Base-by-base conservation (phyloP, 176 grass and related monocot species). In the Rhynchospora pubera region DNA sequence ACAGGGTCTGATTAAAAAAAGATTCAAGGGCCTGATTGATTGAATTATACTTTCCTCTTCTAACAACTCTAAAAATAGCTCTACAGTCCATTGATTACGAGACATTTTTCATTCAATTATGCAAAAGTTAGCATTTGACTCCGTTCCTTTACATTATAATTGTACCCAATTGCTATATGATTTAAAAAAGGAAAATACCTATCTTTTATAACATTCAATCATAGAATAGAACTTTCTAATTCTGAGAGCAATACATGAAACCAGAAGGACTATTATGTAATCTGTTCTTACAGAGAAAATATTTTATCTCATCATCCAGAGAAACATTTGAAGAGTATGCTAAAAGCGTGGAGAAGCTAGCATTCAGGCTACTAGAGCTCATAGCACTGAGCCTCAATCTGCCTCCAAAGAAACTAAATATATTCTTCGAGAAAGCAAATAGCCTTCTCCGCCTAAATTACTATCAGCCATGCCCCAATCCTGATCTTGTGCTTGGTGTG, bases 381-480 rank as follows among this genome's bases (percentile, higher is more conserved):
- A 94, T 97, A 44, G 85, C 94, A 9, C 86, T 89, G 19, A 92
- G 86, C 83, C 77, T 97, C 32, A 79, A 81, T 46, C 83, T 97
- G 22, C 45, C 30, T 1, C 78, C 90, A 0, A 88, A 92, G 77
- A 48, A 91, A 10, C 72, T 97, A 21, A 45, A 86, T 57, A 55
- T 86, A 59, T 97, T 94, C 90, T 97, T 97, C 79, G 65, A 83
- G 48, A 72, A 91, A 15, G 84, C 91, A 76, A 87, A 79, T 26
- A 89, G 84, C 13, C 88, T 94, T 85, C 51, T 97, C 57, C 85
- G 94, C 9, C 85, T 97, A 9, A 97, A 97, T 58, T 88, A 97
- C 86, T 97, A 97, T 65, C 94, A 90, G 11, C 91, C 91, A 9
- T 97, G 94, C 83, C 88, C 94, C 16, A 90, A 89, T 84, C 91